phyloP scores from a whole-genome alignment of 768 basidiomycete genomes.

The Mycena capillaripes region DNA sequence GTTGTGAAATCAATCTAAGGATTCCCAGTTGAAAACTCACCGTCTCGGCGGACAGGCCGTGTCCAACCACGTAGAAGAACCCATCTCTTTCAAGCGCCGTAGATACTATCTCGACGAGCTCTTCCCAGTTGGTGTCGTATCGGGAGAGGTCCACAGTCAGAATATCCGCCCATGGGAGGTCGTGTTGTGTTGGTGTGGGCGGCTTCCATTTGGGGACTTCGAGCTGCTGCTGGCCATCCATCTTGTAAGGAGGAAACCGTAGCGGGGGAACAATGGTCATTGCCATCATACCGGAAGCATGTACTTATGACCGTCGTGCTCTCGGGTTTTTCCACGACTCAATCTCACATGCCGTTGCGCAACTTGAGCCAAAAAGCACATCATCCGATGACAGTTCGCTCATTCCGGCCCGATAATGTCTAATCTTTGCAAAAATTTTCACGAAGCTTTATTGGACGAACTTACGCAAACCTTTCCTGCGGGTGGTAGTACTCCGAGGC shows the following conservation, averaged over 20 bases:
- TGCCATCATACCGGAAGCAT: too few species aligned
- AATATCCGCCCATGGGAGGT: slow-evolving; percentile 51
- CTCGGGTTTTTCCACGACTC: too few species aligned
- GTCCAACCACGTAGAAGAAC: slow-evolving; percentile 53
- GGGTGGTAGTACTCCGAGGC: neutral
- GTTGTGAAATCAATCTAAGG: too few species aligned
- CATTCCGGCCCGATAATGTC: slow-evolving; percentile 13
- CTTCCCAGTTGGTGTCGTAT: slow-evolving; percentile 44
- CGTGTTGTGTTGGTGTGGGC: slow-evolving; percentile 40
- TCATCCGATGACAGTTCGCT: slow-evolving; percentile 6
- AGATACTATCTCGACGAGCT: slow-evolving; percentile 45
- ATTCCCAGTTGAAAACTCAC: too few species aligned
- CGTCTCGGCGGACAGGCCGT: slow-evolving; percentile 44
- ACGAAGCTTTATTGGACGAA: neutral
- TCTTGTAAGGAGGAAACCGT: neutral
- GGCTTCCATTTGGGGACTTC: slow-evolving; percentile 41
- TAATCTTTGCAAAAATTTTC: neutral
- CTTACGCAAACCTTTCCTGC: neutral
- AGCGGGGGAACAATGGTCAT: too few species aligned
- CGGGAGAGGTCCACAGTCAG: slow-evolving; percentile 52
- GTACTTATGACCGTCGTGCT: too few species aligned
- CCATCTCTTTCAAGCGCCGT: slow-evolving; percentile 50
- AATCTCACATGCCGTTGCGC: slow-evolving; percentile 1
- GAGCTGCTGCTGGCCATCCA: neutral
- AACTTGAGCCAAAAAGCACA: slow-evolving; percentile 28